Evolutionary conservation across 352 stramenopile species (phyloP), one percentile per base, ranked within the genome.

Genomic region (Phytopythium sindhum): DNA sequence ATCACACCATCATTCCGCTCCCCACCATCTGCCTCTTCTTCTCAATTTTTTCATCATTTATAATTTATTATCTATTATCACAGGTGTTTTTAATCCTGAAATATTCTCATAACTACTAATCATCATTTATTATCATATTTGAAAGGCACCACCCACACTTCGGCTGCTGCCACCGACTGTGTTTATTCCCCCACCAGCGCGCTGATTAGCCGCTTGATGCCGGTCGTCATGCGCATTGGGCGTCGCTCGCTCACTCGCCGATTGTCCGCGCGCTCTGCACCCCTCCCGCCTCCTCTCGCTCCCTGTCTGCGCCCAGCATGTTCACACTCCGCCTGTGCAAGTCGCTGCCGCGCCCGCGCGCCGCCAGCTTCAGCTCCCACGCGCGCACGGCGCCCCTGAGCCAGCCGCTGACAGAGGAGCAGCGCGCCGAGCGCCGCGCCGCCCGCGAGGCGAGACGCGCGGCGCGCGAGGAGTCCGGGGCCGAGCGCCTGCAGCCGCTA

Each of bases 401-500:
- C 29, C 31, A 66, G 53, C 69, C 57, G 11, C 10, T 80, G 58
- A 77, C 69, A 11, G 51, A 64, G 9, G 64, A 77, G 51, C 54
- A 80, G 57, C 53, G 73, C 21, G 66, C 59, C 15, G 67, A 74
- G 37, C 72, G 72, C 58, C 72, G 72, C 24, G 69, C 67, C 31
- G 68, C 72, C 12, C 66, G 73, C 56, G 66, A 51, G 12, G 45
- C n/a, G 45, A 17, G 23, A 6, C 59, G 58, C 29, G 61, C 57
- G 23, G 54, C 45, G 35, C 59, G 57, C 21, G 56, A 72, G 33
- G 48, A 52, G 10, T 21, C 21, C 21, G 47, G 57, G 0, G 63
- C 59, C 12, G 42, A 70, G 24, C 62, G 54, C 55, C 52, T 54
- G 37, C 50, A 74, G n/a, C 61, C 72, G 7, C 56, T 80, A 21